A percentile compares a stretch with the other conserved stretches of the same genome.
Conservation (phyloP, 805 yeast genomes). For the Hanseniaspora lindneri region DNA sequence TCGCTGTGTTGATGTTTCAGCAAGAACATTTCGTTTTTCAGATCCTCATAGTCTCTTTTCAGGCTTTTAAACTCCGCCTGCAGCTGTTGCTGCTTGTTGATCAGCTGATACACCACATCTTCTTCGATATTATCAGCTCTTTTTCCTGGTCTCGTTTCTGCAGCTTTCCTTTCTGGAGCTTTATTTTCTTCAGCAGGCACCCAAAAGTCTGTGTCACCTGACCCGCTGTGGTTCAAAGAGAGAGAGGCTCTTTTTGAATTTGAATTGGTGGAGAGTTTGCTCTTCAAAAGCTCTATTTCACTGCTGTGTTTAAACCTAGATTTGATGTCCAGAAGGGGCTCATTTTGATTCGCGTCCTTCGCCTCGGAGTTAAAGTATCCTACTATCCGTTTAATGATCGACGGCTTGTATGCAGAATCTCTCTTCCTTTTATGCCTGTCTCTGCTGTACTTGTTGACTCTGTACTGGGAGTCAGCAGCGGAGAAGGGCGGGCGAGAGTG, state of each 20-base stretch:
- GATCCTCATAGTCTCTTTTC: background rate
- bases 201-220: background rate
- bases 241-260: background rate
- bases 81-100: background rate
- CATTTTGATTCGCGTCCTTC: background rate
- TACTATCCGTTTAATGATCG: background rate
- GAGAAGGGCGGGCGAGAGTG: too few relatives aligned
- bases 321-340: background rate
- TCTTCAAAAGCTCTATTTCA: background rate
- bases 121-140: background rate
- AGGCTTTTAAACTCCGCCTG: background rate
- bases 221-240: background rate
- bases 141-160: background rate
- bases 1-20: slow-evolving; percentile 2
- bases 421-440: background rate
- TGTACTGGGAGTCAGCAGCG: background rate
- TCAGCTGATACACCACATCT: background rate
- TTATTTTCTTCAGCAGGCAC: too few relatives aligned
- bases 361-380: background rate
- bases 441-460: slow-evolving; percentile 1
- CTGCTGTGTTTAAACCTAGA: slow-evolving; percentile 3
- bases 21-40: slow-evolving; percentile 4
- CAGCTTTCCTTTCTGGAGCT: background rate
- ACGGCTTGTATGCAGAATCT: background rate
- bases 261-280: background rate